Base-by-base conservation (phyloP, 192 early-diverging fungal species). In the Podila horticola region DNA sequence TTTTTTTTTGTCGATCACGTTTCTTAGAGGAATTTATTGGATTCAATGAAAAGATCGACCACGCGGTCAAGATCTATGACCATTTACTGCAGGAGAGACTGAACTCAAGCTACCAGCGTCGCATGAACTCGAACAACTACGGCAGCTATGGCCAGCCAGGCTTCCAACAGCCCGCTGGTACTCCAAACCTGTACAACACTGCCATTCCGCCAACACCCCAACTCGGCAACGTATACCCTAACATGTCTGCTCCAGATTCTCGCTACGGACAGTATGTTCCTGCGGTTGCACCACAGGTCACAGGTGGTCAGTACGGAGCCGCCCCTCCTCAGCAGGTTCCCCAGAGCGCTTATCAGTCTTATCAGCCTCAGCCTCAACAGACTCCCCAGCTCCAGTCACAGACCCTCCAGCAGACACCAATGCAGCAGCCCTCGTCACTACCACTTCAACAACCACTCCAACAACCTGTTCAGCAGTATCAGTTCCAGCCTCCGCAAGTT, bases 21-120 rank as follows among this genome's bases (percentile, higher is more conserved):
- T 49, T 20, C 24, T 31, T 64, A 79, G 75, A 73, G 62, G 77
- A 81, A 20, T 81, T 72, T 81, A 62, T 81, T 41, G 52, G 62
- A 59, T 81, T 68, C 55, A 81, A 81, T 41, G 77, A 81, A 15
- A 81, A 81, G 58, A 81, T 81, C 61, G 77, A 81, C 49, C 77
- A 81, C 62, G 77, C 77, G 3, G 77, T 81, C 48, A 30, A 62
- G 52, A 81, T 81, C 30, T 81, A 81, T 48, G 77, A 81, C 26
- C 77, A 73, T 31, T 41, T 73, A 1, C 33, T 81, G 55, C 77
- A 81, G 49, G 77, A 81, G 49, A 61, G 66, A n/a, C 49, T 81
- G 20, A 81, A 81, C 29, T 64, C 77, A 0, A 64, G 62, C 5
- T 81, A 81, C 22, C 77, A 81, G 30, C 70, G 70, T 12, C 59